Evolutionary conservation across 805 yeast species (phyloP).

Genomic region (Monosporozyma servazzii): DNA sequence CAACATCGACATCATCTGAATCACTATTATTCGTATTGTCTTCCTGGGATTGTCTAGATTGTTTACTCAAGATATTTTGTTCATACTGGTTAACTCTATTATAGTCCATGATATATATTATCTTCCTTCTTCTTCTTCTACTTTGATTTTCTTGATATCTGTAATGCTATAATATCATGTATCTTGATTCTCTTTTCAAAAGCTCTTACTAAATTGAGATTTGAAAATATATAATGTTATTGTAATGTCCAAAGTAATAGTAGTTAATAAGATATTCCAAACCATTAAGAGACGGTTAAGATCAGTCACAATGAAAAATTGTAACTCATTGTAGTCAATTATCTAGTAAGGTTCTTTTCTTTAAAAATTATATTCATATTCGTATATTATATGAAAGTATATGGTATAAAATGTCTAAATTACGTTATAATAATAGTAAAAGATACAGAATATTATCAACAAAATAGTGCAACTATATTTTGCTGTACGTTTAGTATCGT

Average conservation of each 20-base stretch:
- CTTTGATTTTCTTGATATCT: background rate
- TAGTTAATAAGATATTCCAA: too few relatives aligned
- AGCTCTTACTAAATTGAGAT: background rate
- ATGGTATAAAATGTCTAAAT: background rate
- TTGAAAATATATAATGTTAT: background rate
- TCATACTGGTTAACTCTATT: background rate
- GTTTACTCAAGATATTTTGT: background rate
- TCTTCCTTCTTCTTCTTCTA: background rate
- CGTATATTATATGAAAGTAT: background rate
- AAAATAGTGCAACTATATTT: background rate
- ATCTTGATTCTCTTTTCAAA: background rate
- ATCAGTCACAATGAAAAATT: too few relatives aligned
- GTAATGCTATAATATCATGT: background rate
- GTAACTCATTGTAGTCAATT: too few relatives aligned
- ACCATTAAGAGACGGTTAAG: too few relatives aligned
- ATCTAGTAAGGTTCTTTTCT: too few relatives aligned
- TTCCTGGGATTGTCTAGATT: background rate
- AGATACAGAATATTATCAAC: background rate
- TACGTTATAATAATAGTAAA: background rate
- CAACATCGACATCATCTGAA: slow-evolving; percentile 27
- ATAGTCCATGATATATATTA: background rate
- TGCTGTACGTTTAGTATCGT: background rate
- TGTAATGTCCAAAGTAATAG: background rate
- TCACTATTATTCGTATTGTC: background rate
- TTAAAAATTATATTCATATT: too few relatives aligned